Evolutionary conservation across 2,329 filamentous ascomycete species (phyloP), one percentile per base, ranked within the genome.

Genomic region (Fusarium secorum): DNA sequence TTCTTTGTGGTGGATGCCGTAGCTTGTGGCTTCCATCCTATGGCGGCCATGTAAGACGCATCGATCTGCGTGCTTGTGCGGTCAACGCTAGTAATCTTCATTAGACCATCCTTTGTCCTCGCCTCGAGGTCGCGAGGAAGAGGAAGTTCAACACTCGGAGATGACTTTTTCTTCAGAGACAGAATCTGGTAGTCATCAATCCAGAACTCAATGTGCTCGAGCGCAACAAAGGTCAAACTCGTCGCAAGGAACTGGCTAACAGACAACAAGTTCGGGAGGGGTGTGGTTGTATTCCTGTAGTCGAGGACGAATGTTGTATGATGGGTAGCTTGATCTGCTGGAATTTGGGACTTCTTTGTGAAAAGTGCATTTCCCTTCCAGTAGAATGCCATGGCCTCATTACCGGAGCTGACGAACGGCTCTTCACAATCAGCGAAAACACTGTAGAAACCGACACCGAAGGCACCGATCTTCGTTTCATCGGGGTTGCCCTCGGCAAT

Each of bases 401-500:
- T 89, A 2, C 96, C 96, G 2, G 95, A 98, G 73, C 94, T 96
- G 71, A 99, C 93, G 78, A 99, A 98, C 1, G 96, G 96, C 75
- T 98, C 94, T 81, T 99, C 97, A 79, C 95, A 99, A 79, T 99
- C 96, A 68, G 96, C 93, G 79, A 99, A 99, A 41, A 98, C 95
- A 79, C 93, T 97, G 85, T 99, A 99, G 83, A 99, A 99, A 5
- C 96, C 96, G 35, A 99, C 96, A 73, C 96, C 96, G 79, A 99
- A 99, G 7, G 96, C 97, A 59, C 96, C 96, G 76, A 99, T 99
- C 85, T 99, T 99, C 49, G 95, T 98, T 83, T 99, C 96, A 80
- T 99, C 96, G 0, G 96, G 96, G 78, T 99, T 99, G 49, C 96
- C 97, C 80, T 99, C 96, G n/a, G 96, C 97, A 70, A 99, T 99